Percentiles rank a stretch among this genome's conserved stretches.
phyloP scores from a whole-genome alignment of 495 filamentous ascomycete genomes.

The Neurospora sp. region DNA sequence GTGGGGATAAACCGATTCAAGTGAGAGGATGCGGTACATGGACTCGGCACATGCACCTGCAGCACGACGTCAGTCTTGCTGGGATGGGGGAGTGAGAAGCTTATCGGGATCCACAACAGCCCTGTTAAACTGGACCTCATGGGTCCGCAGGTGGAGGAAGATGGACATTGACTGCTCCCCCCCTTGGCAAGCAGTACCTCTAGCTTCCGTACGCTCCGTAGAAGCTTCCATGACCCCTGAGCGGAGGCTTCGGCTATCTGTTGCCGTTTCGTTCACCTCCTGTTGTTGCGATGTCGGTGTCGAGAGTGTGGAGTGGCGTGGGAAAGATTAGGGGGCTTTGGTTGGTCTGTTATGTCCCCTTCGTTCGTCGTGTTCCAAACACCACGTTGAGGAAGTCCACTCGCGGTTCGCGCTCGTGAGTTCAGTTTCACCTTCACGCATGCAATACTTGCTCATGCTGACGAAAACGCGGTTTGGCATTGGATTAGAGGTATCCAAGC shows the following conservation, averaged over 20 bases:
- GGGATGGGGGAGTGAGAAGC: not conserved
- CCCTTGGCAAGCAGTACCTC: too few relatives aligned
- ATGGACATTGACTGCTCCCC: not conserved
- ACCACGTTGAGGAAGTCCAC: not conserved
- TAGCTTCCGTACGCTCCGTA: not conserved
- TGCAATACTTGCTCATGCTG: not conserved
- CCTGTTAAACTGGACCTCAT: not conserved
- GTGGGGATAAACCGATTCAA: too few relatives aligned
- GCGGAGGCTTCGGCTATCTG: not conserved
- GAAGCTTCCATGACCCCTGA: not conserved
- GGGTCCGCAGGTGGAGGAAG: not conserved
- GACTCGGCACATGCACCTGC: not conserved
- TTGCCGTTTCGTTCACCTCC: not conserved
- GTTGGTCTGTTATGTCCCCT: not conserved
- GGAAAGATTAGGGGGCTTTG: not conserved
- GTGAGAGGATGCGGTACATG: not conserved
- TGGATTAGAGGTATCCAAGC: not conserved
- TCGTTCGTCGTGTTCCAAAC: not conserved
- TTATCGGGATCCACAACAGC: not conserved
- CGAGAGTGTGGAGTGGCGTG: not conserved
- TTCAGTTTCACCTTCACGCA: not conserved
- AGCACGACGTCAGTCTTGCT: not conserved
- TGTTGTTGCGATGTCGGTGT: not conserved
- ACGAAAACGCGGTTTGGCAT: not conserved
- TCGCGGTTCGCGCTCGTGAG: not conserved